Evolutionary conservation across 305 asterid species (phyloP), one percentile per base, ranked within the genome.

Genomic region (Fraxinus floribunda): DNA sequence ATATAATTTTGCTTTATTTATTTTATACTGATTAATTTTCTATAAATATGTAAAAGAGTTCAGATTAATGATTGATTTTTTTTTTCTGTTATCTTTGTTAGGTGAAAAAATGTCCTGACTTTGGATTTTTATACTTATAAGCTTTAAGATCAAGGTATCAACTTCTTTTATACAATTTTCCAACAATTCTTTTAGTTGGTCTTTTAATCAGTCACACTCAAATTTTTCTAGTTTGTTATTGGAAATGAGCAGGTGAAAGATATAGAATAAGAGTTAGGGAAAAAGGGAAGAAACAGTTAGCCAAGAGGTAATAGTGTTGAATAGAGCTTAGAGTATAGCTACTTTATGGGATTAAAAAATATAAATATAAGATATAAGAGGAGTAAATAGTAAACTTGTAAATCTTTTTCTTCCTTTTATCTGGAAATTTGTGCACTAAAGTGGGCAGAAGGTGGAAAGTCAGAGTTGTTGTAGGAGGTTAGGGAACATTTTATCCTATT

Each of bases 341-440:
- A 1, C 20, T 64, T 64, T 64, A 22, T 70, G 75, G 75, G 15
- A 70, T 70, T 70, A 32, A 78, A 83, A 72, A 73, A 66, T 66
- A 66, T 66, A 66, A 24, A 60, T 80, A 15, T 30, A 79, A 35
- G 62, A 78, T 79, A 36, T 46, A 8, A 39, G 29, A 79, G 34
- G 13, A 38, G 82, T 75, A 57, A 7, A 57, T 18, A 18, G 68
- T 57, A 57, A 57, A 57, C 2, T 57, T 52, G 4, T 57, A 10
- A 68, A 70, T 70, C 75, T 70, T 70, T 70, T 70, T 70, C 80
- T 80, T 77, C 78, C 55, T 46, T 66, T 77, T 76, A 41, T 81
- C 78, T 82, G 78, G 86, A 78, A 66, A 79, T 75, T 60, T 79
- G 78, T 78, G 70, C 82, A 35, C 55, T 55, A 35, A 79, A 75